Evolutionary conservation across 257 asterid genomes (phyloP).

Genomic region (Penstemon davidsonii): DNA sequence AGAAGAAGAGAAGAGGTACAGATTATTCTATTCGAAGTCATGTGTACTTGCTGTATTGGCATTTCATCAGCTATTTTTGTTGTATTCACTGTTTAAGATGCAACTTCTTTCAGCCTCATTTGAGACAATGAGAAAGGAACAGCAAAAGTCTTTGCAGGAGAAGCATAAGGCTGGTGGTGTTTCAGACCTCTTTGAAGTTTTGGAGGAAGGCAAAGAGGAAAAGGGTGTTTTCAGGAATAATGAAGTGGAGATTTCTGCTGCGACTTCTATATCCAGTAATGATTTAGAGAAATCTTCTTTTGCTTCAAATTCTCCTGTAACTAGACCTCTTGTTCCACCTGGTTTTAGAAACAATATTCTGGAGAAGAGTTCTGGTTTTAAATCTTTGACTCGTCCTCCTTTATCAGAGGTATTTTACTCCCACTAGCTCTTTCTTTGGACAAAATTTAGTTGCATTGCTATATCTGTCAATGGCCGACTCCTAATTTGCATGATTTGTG

Average conservation of each 20-base stretch:
- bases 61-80: conserved; percentile 13
- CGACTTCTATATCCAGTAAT: conserved; percentile 34
- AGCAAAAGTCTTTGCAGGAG: conserved; percentile 79
- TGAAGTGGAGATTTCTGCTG: conserved; percentile 48
- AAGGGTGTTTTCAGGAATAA: conserved; percentile 35
- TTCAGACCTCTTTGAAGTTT: conserved; percentile 40
- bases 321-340: conserved; percentile 86
- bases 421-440: neutral
- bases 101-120: conserved; percentile 61
- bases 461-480: neutral
- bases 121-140: conserved; percentile 95
- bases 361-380: conserved; percentile 66
- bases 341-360: conserved; percentile 59
- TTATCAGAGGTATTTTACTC: conserved; percentile 34
- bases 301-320: conserved; percentile 55
- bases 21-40: conserved; percentile 5
- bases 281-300: conserved; percentile 62
- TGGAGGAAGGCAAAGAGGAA: conserved; percentile 55
- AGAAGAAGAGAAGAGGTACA: conserved; percentile 88
- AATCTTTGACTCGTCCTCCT: conserved; percentile 46
- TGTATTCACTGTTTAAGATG: neutral
- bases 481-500: neutral
- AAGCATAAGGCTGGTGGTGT: conserved; percentile 48
- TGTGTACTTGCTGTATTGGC: conserved; percentile 20
- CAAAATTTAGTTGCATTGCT: conserved; percentile 15